Base-by-base conservation (phyloP, 2,329 filamentous ascomycete genomes). In the Neospermospora avenae region DNA sequence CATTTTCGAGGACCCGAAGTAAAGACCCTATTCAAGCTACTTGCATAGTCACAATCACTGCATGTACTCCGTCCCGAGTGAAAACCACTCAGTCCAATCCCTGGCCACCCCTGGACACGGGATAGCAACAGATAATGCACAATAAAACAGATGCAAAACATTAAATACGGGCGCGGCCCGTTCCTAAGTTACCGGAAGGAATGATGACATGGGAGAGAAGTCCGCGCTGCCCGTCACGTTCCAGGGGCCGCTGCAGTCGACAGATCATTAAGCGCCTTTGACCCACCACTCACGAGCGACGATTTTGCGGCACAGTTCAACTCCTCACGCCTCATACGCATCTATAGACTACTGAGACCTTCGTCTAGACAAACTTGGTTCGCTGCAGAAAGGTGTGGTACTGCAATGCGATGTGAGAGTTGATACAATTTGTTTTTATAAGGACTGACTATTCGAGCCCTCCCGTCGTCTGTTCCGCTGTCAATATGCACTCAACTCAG, bases 241-340 rank as follows among this genome's bases (percentile, higher is more conserved):
- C 48, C 35, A 28, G 48, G 48, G 48, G 48, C 48, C 28, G 48
- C 48, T 51, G 48, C 48, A 51, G 48, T 28, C 48, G 48, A 51
- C 48, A 51, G 16, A 37, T 20, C 18, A 31, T 51, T 51, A 51
- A 51, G 48, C 48, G 48, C 48, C 48, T 37, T 11, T 7, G 16
- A 51, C 35, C 34, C 28, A 51, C 48, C 48, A 51, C 48, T 51
- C 48, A 51, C 28, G 24, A 51, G 18, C 39, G 39, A 18, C 39
- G 8, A 42, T 20, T 42, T 18, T 18, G n/a, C 39, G 39, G 39
- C 39, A 42, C 39, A n/a, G 14, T 42, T n/a, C 13, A 18, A 35
- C 48, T 51, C 3, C 35, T 51, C 48, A 51, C 31, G 48, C 48
- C 48, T 20, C 48, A 51, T 7, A 51, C 48, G 48, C 48, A 51